Evolutionary conservation across 1,284 basidiomycete species (phyloP).

Genomic region (Irpex sp.): DNA sequence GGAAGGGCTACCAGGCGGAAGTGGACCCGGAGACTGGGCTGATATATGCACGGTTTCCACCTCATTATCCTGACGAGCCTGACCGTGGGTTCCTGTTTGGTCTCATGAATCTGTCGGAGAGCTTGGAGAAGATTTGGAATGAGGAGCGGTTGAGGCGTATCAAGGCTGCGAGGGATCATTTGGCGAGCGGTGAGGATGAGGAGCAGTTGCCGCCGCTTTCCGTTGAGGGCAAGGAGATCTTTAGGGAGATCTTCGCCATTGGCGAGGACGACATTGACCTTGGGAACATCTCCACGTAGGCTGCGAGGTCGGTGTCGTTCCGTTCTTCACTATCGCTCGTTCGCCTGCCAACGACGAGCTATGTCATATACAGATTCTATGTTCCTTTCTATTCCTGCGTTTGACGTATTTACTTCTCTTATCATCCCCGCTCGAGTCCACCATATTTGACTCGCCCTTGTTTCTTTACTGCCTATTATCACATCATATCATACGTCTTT

Average conservation of each 20-base stretch:
- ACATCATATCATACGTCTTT: neutral
- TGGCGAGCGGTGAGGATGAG: constrained; percentile 25
- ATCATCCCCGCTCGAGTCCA: neutral
- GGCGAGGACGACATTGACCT: constrained; percentile 53
- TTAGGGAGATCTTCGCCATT: constrained; percentile 66
- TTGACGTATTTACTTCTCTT: neutral
- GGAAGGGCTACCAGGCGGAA: constrained; percentile 78
- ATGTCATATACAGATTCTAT: neutral
- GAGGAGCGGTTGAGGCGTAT: constrained; percentile 71
- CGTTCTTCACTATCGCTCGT: neutral
- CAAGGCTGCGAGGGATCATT: constrained; percentile 60
- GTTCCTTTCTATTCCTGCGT: constrained; percentile 1
- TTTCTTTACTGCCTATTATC: neutral
- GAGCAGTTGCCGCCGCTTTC: constrained; percentile 59
- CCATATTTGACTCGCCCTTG: neutral
- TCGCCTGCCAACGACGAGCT: neutral
- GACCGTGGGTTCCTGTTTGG: constrained; percentile 96
- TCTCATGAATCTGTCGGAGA: constrained; percentile 74
- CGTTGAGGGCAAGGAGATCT: constrained; percentile 71
- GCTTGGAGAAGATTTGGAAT: constrained; percentile 82
- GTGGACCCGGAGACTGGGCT: constrained; percentile 77
- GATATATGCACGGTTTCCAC: constrained; percentile 87
- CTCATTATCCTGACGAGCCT: constrained; percentile 83
- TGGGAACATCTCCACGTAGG: constrained; percentile 70
- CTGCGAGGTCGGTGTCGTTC: neutral